phyloP scores from a whole-genome alignment of 2,329 filamentous ascomycete genomes.

The Neonectria coccinea region DNA sequence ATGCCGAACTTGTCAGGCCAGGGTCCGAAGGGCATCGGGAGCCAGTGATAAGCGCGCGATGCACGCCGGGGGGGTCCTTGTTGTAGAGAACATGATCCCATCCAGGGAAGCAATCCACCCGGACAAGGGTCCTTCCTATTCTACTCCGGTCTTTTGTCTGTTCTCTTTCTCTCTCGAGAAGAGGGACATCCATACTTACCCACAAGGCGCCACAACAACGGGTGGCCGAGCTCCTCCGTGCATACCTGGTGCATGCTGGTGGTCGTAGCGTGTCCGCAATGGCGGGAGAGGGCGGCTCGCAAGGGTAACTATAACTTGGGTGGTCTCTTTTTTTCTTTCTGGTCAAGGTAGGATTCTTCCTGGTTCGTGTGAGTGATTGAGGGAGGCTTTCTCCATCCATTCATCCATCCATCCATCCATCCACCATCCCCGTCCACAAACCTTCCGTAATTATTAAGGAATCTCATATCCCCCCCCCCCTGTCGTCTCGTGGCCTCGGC shows the following conservation, averaged over 20 bases:
- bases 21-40: conserved; percentile 13
- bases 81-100: neutral
- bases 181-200: no score
- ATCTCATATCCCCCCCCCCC: conserved; percentile 16
- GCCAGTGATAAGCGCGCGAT: conserved; percentile 7
- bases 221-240: neutral
- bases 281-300: neutral
- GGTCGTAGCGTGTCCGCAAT: neutral
- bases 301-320: no score
- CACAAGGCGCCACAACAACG: no score
- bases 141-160: no score
- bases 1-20: conserved; percentile 26
- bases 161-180: no score
- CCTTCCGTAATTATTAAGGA: conserved; percentile 20
- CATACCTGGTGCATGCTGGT: neutral
- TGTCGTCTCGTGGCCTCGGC: conserved; percentile 14
- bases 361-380: neutral
- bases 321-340: no score
- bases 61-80: neutral
- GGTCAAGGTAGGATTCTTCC: neutral
- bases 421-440: neutral
- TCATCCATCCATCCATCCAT: neutral
- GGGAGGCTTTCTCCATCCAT: neutral
- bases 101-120: neutral
- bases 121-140: no score